These are phyloP conservation scores for Ascosphaera acerosa DNA, from an alignment of 2,329 filamentous ascomycete genomes.

Conservation along the genomic window DNA sequence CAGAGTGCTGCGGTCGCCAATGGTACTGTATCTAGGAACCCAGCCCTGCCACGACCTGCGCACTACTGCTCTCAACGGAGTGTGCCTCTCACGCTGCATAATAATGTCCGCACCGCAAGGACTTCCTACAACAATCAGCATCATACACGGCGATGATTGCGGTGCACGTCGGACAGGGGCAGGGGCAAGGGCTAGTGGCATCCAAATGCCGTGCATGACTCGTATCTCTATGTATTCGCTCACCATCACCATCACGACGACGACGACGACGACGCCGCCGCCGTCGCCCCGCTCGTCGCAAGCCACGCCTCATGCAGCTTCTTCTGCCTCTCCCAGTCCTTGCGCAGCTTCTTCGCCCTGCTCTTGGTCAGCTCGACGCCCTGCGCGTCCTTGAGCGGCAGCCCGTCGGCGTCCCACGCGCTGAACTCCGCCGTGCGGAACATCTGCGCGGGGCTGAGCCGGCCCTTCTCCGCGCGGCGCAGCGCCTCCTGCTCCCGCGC, in stretches of 20 bases:
- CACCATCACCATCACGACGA: conserved; percentile 2
- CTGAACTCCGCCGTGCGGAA: conserved; percentile 36
- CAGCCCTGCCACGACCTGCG: no score
- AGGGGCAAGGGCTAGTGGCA: no score
- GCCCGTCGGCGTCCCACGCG: conserved; percentile 59
- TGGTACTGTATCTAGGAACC: no score
- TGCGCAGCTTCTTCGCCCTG: conserved; percentile 55
- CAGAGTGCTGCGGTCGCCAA: no score
- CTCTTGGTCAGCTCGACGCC: conserved; percentile 64
- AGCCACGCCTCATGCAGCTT: conserved; percentile 47
- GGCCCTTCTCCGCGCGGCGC: conserved; percentile 28
- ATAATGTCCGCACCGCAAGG: no score
- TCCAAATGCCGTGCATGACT: neutral
- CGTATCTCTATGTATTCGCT: conserved; percentile 3
- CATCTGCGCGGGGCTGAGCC: conserved; percentile 31
- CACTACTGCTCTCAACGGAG: no score
- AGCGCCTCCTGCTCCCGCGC: conserved; percentile 28
- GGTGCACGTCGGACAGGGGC: no score
- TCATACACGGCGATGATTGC: no score
- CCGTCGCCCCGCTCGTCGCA: conserved; percentile 9
- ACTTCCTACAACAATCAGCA: no score
- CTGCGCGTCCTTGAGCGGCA: conserved; percentile 52
- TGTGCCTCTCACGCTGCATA: no score
- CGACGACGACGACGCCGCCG: no score
- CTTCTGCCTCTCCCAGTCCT: conserved; percentile 79